Evolutionary conservation across 2,329 filamentous ascomycete genomes (phyloP), one percentile per base, ranked within the genome.

Genomic region (Fusarium verticillioides): DNA sequence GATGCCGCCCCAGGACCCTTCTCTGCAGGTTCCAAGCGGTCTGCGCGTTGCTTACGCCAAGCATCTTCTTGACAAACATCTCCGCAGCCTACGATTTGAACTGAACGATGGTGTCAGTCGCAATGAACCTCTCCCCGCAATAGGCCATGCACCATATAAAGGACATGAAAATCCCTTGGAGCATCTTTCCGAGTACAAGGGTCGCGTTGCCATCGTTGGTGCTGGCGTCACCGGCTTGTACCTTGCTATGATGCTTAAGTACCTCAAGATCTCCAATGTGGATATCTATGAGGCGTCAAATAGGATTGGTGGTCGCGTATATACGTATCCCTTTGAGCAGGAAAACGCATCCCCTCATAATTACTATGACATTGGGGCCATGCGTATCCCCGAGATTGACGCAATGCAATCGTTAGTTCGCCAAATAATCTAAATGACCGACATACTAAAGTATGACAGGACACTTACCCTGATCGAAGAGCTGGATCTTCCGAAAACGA

Each of bases 211-310:
- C 11, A 73, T 74, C 11, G 52, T 74, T 1, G 70, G 71, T 0
- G 71, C 71, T 28, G 70, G 70, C 3, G 71, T 36, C 9, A 47
- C 70, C 0, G 71, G 71, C 7, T n/a, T 74, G 19, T 73, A 70
- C 10, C 43, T 73, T 2, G 66, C 70, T 2, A 74, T 74, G 70
- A 70, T 74, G 50, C 40, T 74, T 30, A 74, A 74, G 34, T 60
- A 32, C 3, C 59, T 70, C 11, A 37, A 58, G 16, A 62, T 73
- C 4, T 32, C 32, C 9, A 70, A 73, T 1, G 56, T 74, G 10
- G 70, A 74, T 28, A 74, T 74, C 2, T 52, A 70, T 7, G 70
- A 74, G 18, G 71, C 71, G 3, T 73, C 66, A 0, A 40, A 61
- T 3, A n/a, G 70, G 10, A 54, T 74, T 2, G 70, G 72, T 5